Evolutionary conservation across 306 rosid genomes (phyloP).

Genomic region (Vicia villosa): DNA sequence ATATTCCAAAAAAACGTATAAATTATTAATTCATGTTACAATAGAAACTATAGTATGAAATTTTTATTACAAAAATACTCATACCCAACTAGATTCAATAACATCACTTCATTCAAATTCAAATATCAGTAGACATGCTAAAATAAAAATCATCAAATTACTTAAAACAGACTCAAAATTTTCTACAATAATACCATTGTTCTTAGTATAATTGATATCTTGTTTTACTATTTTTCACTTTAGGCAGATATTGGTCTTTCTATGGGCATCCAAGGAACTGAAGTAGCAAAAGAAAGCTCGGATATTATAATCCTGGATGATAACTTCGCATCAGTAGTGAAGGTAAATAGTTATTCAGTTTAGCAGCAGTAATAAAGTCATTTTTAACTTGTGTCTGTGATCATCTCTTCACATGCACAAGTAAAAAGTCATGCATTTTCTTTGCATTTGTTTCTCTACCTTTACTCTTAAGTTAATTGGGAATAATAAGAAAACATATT

Average conservation of each 20-base stretch:
- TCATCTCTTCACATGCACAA: conserved; percentile 21
- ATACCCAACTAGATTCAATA: background rate
- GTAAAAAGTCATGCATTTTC: conserved; percentile 4
- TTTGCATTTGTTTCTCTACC: conserved; percentile 4
- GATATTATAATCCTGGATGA: conserved; percentile 96
- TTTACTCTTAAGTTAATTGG: background rate
- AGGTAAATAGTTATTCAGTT: conserved; percentile 49
- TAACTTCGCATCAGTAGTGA: conserved; percentile 93
- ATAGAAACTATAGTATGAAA: background rate
- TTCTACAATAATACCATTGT: background rate
- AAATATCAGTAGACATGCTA: background rate
- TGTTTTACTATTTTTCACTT: conserved; percentile 55
- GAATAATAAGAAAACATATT: background rate
- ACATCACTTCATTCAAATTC: conserved; percentile 7
- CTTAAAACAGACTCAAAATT: conserved; percentile 17
- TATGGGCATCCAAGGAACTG: conserved; percentile 99
- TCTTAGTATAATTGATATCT: conserved; percentile 40
- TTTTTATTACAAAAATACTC: background rate
- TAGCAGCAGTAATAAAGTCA: background rate
- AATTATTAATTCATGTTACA: background rate
- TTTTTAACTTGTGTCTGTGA: background rate
- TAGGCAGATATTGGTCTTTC: conserved; percentile 99
- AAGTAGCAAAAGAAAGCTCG: conserved; percentile 99
- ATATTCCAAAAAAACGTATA: background rate
- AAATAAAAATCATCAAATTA: conserved; percentile 21